These are phyloP conservation scores for Citeromyces hawaiiensis DNA, from an alignment of 1,139 yeast genomes.

Conservation along the genomic window DNA sequence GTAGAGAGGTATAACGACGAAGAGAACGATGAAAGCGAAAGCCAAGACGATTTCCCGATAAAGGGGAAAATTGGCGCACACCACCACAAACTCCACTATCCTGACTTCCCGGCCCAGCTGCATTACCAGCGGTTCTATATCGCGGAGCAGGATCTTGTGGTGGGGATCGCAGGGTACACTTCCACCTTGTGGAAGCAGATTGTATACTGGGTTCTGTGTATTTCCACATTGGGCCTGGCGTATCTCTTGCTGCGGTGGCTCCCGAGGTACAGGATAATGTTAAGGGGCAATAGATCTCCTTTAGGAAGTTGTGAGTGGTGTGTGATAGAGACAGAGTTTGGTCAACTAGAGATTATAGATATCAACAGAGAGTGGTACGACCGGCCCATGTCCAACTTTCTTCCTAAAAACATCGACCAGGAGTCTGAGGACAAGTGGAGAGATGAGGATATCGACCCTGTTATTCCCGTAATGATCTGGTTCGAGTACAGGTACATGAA, in stretches of 20 bases:
- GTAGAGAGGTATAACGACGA: slow-evolving; percentile 8
- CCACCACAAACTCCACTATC: slow-evolving; percentile 26
- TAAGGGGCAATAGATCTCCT: slow-evolving; percentile 55
- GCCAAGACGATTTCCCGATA: slow-evolving; percentile 3
- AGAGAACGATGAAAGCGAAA: slow-evolving; percentile 8
- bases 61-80: slow-evolving; percentile 1
- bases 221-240: slow-evolving; percentile 53
- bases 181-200: slow-evolving; percentile 32
- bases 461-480: slow-evolving; percentile 54
- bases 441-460: slow-evolving; percentile 34
- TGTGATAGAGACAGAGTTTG: slow-evolving; percentile 87
- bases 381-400: slow-evolving; percentile 57
- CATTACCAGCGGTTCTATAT: slow-evolving; percentile 73
- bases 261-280: slow-evolving; percentile 57
- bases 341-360: slow-evolving; percentile 54
- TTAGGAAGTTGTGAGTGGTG: slow-evolving; percentile 86
- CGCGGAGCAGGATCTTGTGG: slow-evolving; percentile 88
- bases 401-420: slow-evolving; percentile 15
- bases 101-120: slow-evolving; percentile 27
- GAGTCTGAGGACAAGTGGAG: slow-evolving; percentile 2
- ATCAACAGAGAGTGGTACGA: slow-evolving; percentile 51
- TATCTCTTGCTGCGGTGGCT: slow-evolving; percentile 74
- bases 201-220: slow-evolving; percentile 41
- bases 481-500: slow-evolving; percentile 76
- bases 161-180: slow-evolving; percentile 85